Base-by-base conservation (phyloP, 345 rosid species). In the Limnanthes douglasii region DNA sequence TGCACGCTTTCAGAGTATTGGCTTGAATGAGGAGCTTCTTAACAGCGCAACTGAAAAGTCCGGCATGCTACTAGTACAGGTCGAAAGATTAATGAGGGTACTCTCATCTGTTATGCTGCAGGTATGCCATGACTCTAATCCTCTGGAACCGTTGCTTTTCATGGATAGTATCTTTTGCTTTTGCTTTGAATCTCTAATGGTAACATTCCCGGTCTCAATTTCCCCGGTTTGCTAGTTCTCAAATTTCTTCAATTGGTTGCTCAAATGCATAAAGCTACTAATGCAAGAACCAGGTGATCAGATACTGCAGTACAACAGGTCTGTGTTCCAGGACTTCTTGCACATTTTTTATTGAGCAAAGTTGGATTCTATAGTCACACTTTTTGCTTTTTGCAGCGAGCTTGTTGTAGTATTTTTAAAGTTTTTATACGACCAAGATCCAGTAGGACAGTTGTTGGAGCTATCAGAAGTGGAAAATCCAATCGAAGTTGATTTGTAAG, bases 231-330 rank as follows among this genome's bases (percentile, higher is more conserved):
- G 48, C 55, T 78, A 76, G 93, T 83, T 75, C 54, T 70, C 90
- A 51, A 88, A 83, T 60, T 86, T 86, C 70, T 86, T 82, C 59
- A 73, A 59, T 56, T 86, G 93, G 95, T 82, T 86, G 32, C 70
- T 78, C 54, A 83, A 72, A 54, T 69, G 86, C 56, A 73, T 83
- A 63, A 83, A 88, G 59, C 61, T 63, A 45, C 70, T 73, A 25
- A 82, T 73, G 90, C 80, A 73, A 66, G 95, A 88, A 58, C 86
- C 93, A 53, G 75, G 68, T 36, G 97, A 88, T 62, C 93, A 78
- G 66, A 75, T 67, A 65, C 61, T 52, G 13, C 63, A 69, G 39
- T 73, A 63, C 64, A 79, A 79, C 60, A 71, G 90, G 93, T 83
- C 51, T 55, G 68, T 46, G 37, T 37, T 23, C 47, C 24, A 19